Evolutionary conservation across 2,329 filamentous ascomycete genomes (phyloP).

Genomic region (Alternaria infectoria): DNA sequence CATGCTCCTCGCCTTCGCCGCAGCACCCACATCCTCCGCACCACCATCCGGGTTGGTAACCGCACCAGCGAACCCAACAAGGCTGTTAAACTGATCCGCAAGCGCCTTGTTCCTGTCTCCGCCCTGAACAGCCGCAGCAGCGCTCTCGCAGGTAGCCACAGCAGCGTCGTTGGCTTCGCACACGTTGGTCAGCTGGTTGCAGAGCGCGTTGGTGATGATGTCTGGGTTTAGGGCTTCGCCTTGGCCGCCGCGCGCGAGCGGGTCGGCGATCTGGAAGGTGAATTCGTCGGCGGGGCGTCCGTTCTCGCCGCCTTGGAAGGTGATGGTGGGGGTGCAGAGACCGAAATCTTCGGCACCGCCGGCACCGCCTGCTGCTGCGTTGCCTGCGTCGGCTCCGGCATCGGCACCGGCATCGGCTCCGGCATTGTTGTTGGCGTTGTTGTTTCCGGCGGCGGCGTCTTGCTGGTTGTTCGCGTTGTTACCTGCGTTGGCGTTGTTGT

Average conservation of each 20-base stretch:
- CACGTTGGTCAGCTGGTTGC: slow-evolving; percentile 71
- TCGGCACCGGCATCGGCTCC: slow-evolving; percentile 8
- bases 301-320: slow-evolving; percentile 62
- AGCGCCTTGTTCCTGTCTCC: slow-evolving; percentile 50
- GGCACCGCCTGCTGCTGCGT: slow-evolving; percentile 11
- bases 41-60: slow-evolving; percentile 43
- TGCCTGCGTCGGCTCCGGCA: neutral
- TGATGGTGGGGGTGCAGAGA: slow-evolving; percentile 59
- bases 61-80: slow-evolving; percentile 47
- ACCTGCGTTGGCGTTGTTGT: slow-evolving; percentile 11
- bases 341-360: slow-evolving; percentile 45
- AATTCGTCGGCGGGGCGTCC: slow-evolving; percentile 63
- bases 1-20: slow-evolving; percentile 26
- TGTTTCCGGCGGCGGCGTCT: slow-evolving; percentile 19
- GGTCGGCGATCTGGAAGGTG: slow-evolving; percentile 72
- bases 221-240: slow-evolving; percentile 72
- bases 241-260: slow-evolving; percentile 66
- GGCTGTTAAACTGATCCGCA: slow-evolving; percentile 51
- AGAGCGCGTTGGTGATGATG: slow-evolving; percentile 76
- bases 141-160: slow-evolving; percentile 59
- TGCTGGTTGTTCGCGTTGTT: slow-evolving; percentile 19
- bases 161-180: slow-evolving; percentile 69
- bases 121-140: slow-evolving; percentile 60
- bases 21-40: slow-evolving; percentile 29
- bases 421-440: slow-evolving; percentile 7